These are phyloP conservation scores for Neurospora tetraspora DNA, from an alignment of 495 filamentous ascomycete genomes.

Conservation along the genomic window DNA sequence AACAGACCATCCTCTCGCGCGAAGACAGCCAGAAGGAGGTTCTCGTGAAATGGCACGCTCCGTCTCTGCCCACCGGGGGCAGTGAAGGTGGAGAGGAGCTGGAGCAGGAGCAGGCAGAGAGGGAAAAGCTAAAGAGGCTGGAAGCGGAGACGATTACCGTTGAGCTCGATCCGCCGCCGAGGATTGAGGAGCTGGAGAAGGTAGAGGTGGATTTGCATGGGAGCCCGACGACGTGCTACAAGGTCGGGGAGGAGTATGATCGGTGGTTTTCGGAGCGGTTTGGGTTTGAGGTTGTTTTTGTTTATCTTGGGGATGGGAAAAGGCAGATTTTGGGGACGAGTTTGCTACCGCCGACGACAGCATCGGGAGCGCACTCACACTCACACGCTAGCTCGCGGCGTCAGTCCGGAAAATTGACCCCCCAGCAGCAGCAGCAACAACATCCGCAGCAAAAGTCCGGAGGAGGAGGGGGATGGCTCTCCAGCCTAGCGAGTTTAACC, in stretches of 20 bases:
- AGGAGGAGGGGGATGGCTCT: conserved; percentile 30
- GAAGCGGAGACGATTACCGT: neutral
- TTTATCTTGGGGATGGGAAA: conserved; percentile 55
- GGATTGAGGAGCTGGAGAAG: conserved; percentile 31
- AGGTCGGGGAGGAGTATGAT: conserved; percentile 57
- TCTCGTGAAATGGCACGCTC: neutral
- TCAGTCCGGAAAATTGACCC: neutral
- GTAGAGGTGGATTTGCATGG: conserved; percentile 52
- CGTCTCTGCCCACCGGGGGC: neutral
- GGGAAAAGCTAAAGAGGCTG: neutral
- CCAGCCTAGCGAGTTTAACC: conserved; percentile 20
- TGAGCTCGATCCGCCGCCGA: neutral
- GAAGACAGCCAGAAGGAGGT: neutral
- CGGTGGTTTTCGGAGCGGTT: conserved; percentile 66
- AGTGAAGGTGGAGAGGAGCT: neutral
- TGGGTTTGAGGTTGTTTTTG: conserved; percentile 55
- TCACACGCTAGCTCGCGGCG: neutral
- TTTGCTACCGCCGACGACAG: conserved; percentile 22
- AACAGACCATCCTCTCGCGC: conserved; percentile 40
- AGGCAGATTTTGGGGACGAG: conserved; percentile 54
- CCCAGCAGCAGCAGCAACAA: conserved; percentile 6
- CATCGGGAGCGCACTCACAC: neutral
- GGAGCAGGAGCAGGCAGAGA: neutral
- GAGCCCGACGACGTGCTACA: conserved; percentile 53
- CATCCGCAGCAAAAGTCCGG: neutral